Conservation (phyloP, 2,329 filamentous ascomycete species). For the Colletotrichum filicis region DNA sequence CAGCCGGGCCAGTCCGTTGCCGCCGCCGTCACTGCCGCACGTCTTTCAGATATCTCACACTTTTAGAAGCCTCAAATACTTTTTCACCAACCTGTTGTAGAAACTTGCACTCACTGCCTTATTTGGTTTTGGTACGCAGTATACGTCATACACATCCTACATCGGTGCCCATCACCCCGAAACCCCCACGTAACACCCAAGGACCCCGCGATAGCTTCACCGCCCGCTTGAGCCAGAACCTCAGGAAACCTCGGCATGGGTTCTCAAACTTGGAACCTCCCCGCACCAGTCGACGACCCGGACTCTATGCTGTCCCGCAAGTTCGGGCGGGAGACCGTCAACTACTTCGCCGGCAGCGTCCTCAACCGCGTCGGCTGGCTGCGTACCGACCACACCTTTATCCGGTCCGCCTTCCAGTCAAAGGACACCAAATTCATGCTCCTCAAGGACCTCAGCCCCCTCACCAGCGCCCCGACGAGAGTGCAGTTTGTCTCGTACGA, state of each 20-base stretch:
- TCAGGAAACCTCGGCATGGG: slow-evolving; percentile 28
- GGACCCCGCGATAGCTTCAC: slow-evolving; percentile 30
- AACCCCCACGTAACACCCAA: background rate
- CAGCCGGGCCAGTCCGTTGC: slow-evolving; percentile 20
- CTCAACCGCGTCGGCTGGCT: slow-evolving; percentile 85
- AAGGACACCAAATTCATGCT: slow-evolving; percentile 78
- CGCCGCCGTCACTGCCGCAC: background rate
- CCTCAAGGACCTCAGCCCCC: slow-evolving; percentile 81
- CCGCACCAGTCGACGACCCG: slow-evolving; percentile 55
- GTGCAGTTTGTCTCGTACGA: slow-evolving; percentile 76
- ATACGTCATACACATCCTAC: background rate
- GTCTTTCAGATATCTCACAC: background rate
- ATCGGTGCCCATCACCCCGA: background rate
- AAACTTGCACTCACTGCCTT: background rate
- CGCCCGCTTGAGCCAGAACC: background rate
- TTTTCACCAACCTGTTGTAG: background rate
- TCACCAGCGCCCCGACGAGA: slow-evolving; percentile 60
- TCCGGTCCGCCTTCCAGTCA: slow-evolving; percentile 73
- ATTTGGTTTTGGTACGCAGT: background rate
- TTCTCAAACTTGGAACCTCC: slow-evolving; percentile 51
- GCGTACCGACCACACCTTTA: slow-evolving; percentile 75
- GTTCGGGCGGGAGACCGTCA: slow-evolving; percentile 83
- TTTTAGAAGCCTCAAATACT: background rate
- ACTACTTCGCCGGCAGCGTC: slow-evolving; percentile 85
- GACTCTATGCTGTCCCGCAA: slow-evolving; percentile 78